Evolutionary conservation across 371 early-diverging fungal species (phyloP).

Genomic region (Nematocida ironsii): DNA sequence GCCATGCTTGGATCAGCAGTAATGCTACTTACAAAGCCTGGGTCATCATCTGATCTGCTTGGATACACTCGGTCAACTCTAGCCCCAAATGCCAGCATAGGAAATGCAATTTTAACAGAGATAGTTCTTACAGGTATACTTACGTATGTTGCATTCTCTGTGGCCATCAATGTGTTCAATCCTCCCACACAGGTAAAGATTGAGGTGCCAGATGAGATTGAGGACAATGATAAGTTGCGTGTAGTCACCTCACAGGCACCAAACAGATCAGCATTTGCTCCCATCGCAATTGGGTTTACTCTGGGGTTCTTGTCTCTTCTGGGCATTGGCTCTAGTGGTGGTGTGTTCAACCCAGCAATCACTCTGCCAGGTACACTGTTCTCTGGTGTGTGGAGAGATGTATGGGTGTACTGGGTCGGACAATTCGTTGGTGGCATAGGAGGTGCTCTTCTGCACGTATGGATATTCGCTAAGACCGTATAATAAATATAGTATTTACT

Average conservation of each 20-base stretch:
- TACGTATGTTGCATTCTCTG: slow-evolving; percentile 76
- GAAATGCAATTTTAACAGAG: slow-evolving; percentile 71
- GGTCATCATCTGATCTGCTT: slow-evolving; percentile 56
- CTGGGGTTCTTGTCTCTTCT: slow-evolving; percentile 74
- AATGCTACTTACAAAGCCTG: slow-evolving; percentile 72
- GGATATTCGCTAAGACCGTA: slow-evolving; percentile 59
- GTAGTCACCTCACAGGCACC: slow-evolving; percentile 56
- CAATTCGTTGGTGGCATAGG: slow-evolving; percentile 73
- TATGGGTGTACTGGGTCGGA: slow-evolving; percentile 73
- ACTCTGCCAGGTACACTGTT: slow-evolving; percentile 72
- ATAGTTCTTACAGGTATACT: slow-evolving; percentile 73
- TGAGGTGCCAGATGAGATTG: slow-evolving; percentile 68
- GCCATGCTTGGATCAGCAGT: slow-evolving; percentile 72
- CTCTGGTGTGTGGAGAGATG: slow-evolving; percentile 71
- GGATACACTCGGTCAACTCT: slow-evolving; percentile 61
- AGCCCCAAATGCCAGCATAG: slow-evolving; percentile 56
- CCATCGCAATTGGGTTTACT: slow-evolving; percentile 70
- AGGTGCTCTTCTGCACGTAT: slow-evolving; percentile 71
- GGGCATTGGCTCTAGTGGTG: slow-evolving; percentile 73
- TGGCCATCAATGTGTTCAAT: slow-evolving; percentile 75
- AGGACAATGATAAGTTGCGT: slow-evolving; percentile 67
- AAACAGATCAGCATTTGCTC: slow-evolving; percentile 68
- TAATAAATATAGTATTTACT: slow-evolving; percentile 10
- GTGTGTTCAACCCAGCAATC: slow-evolving; percentile 76
- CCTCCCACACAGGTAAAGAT: slow-evolving; percentile 58